These are phyloP conservation scores for Cicer yamashitae DNA, from an alignment of 306 rosid species.

Conservation along the genomic window DNA sequence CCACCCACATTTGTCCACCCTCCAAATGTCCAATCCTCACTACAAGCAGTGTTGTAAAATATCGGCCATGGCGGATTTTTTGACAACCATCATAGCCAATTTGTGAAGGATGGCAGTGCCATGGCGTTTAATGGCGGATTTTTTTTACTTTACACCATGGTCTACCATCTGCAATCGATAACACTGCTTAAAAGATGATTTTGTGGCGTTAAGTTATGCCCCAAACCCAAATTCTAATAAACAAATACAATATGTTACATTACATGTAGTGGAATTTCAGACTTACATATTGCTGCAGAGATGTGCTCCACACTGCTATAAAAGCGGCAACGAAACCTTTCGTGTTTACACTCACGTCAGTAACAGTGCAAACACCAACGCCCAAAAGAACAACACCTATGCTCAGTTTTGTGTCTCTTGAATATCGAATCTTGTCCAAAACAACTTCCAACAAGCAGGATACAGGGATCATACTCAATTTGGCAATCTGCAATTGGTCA, in stretches of 20 bases:
- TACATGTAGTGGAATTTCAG: constrained; percentile 2
- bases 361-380: constrained; percentile 83
- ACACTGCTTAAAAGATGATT: background rate
- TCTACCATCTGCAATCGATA: too few species aligned
- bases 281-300: constrained; percentile 89
- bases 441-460: constrained; percentile 84
- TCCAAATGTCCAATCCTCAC: background rate
- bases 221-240: constrained; percentile 1
- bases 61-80: too few species aligned
- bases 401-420: constrained; percentile 87
- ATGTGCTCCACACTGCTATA: constrained; percentile 88
- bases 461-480: constrained; percentile 91
- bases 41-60: too few species aligned
- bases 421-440: constrained; percentile 79
- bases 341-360: constrained; percentile 84
- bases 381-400: constrained; percentile 77
- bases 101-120: too few species aligned
- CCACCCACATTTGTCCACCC: background rate
- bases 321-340: constrained; percentile 79
- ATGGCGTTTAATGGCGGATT: too few species aligned
- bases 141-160: too few species aligned
- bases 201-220: background rate
- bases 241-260: constrained; percentile 14
- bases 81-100: too few species aligned
- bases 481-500: constrained; percentile 69